These are phyloP conservation scores for Chalciporus sphaerocephalus DNA, from an alignment of 768 basidiomycete species.

Conservation along the genomic window DNA sequence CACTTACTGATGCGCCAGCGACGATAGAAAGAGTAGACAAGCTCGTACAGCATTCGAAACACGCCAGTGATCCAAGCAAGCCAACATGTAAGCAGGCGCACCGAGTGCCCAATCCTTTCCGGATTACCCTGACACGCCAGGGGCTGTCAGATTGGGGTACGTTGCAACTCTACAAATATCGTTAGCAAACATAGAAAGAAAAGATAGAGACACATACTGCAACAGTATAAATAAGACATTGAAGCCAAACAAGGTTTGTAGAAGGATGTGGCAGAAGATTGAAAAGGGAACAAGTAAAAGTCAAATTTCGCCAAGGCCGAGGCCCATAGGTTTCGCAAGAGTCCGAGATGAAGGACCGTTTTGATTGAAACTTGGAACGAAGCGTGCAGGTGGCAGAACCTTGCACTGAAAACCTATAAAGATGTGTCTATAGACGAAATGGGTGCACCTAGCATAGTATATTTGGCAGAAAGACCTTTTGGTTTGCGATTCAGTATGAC, in stretches of 20 bases:
- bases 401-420: too few species aligned
- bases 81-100: conserved; percentile 85
- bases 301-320: conserved; percentile 49
- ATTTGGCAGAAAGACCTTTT: too few species aligned
- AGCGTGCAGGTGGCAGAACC: too few species aligned
- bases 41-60: conserved; percentile 71
- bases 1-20: conserved; percentile 78
- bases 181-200: too few species aligned
- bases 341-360: conserved; percentile 62
- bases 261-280: conserved; percentile 63
- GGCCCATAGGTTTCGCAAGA: conserved; percentile 63
- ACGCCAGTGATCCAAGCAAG: conserved; percentile 67
- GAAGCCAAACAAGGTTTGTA: conserved; percentile 86
- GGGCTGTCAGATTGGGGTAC: conserved; percentile 64
- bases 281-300: conserved; percentile 68
- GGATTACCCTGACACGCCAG: conserved; percentile 66
- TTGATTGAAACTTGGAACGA: conserved; percentile 62
- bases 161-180: too few species aligned
- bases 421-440: too few species aligned
- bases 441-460: too few species aligned
- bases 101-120: conserved; percentile 79
- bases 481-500: too few species aligned
- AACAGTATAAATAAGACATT: conserved; percentile 80
- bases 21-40: conserved; percentile 69
- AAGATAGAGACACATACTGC: too few species aligned